Base-by-base conservation (phyloP, 1,284 basidiomycete genomes). In the Ceratobasidium sp. region DNA sequence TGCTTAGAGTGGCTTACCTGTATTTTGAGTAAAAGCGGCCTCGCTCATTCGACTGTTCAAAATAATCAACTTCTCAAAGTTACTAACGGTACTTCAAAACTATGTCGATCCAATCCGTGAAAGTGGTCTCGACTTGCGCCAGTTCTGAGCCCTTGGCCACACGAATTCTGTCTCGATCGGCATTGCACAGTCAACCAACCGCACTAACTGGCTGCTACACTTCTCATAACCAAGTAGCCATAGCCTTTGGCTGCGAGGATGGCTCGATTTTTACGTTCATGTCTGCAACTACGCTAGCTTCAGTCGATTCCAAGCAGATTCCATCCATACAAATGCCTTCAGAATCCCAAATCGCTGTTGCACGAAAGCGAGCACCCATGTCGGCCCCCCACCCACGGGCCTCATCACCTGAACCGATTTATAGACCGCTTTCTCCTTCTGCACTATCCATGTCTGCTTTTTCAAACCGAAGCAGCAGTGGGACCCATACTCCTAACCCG, bases 181-280 rank as follows among this genome's bases (percentile, higher is more conserved):
- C 34, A 17, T 53, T 34, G 38, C 50, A 54, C 27, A 67, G 62
- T 27, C 62, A 38, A n/a, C 62, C 62, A 12, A 67, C 50, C 4
- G 40, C 38, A n/a, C 45, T 45, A 29, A 40, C 35, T 15, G 62
- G 62, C 17, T 67, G 62, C 29, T 67, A 67, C 45, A 67, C 50
- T 10, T 43, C 62, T 67, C 62, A 43, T 25, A 67, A 67, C 13
- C 62, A 43, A 34, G 40, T 67, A n/a, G 60, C 42, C 15, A 72
- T 75, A 7, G 77, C 73, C 0, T 60, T 79, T 13, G 80, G 79
- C 1, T 79, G 79, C 60, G 71, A 75, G 31, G 79, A 81, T 60
- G 80, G 80, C 20, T 77, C 78, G 8, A 58, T 80, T 35, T 81
- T 75, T 68, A 42, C 80, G 53, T 76, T 80, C 57, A 54, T 49